phyloP scores from a whole-genome alignment of 441 rosid species.

The Erodium chrysanthum region DNA sequence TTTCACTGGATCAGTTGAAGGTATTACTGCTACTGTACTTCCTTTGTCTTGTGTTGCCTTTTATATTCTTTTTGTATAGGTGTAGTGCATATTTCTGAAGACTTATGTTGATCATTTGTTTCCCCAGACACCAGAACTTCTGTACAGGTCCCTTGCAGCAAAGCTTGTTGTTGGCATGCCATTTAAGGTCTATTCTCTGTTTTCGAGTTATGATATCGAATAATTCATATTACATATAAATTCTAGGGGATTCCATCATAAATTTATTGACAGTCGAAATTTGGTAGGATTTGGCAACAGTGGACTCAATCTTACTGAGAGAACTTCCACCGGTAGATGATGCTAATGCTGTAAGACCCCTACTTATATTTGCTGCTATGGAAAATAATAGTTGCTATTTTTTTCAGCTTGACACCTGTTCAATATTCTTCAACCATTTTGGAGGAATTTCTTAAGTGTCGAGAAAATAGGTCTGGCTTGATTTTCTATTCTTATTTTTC shows the following conservation, averaged over 20 bases:
- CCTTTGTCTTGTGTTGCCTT: no score
- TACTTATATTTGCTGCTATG: slow-evolving; percentile 9
- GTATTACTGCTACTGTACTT: slow-evolving; percentile 22
- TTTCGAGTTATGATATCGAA: no score
- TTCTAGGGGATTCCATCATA: not conserved
- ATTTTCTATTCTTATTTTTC: slow-evolving; percentile 2
- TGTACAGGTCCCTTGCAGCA: slow-evolving; percentile 52
- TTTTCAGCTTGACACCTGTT: not conserved
- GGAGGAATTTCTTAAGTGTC: not conserved
- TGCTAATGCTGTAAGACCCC: slow-evolving; percentile 57
- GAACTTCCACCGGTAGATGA: slow-evolving; percentile 56
- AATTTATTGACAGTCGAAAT: slow-evolving; percentile 1
- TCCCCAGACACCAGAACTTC: slow-evolving; percentile 64
- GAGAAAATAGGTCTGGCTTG: not conserved
- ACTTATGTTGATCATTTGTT: slow-evolving; percentile 1
- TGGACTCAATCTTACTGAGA: slow-evolving; percentile 61
- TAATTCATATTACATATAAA: not conserved
- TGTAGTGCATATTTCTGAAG: no score
- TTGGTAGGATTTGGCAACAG: slow-evolving; percentile 40
- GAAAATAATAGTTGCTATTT: not conserved
- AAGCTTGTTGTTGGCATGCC: slow-evolving; percentile 24
- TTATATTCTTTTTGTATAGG: no score
- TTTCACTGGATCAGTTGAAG: slow-evolving; percentile 70
- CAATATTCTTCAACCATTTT: not conserved
- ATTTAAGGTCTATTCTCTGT: slow-evolving; percentile 24